Evolutionary conservation across 169 alveolate genomes (phyloP).

Genomic region (Plasmodium ovale): DNA sequence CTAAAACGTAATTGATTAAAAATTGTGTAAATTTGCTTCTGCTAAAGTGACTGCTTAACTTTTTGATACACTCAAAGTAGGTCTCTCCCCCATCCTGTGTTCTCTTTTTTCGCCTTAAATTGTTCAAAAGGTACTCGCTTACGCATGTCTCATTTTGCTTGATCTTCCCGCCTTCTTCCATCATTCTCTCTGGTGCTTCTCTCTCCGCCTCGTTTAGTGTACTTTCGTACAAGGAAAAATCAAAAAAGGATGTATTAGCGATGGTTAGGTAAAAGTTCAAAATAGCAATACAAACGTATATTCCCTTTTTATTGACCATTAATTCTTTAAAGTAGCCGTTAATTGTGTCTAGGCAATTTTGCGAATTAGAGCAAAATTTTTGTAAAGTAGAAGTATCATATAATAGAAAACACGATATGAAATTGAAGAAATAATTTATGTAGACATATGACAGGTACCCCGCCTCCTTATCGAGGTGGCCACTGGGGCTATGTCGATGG

Average conservation of each 20-base stretch:
- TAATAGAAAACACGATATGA: conserved; percentile 42
- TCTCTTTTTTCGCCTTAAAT: conserved; percentile 5
- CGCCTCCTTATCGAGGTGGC: conserved; percentile 43
- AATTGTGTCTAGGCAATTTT: conserved; percentile 33
- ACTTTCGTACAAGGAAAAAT: conserved; percentile 60
- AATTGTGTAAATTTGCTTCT: conserved; percentile 38
- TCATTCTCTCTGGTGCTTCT: too few relatives aligned
- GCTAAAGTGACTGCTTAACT: conserved; percentile 32
- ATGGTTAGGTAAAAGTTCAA: conserved; percentile 52
- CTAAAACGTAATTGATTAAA: conserved; percentile 39
- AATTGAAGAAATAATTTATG: conserved; percentile 46
- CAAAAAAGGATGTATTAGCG: conserved; percentile 50
- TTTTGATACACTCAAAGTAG: conserved; percentile 47
- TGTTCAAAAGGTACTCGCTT: neutral
- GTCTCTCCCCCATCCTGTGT: conserved; percentile 3
- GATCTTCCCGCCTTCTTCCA: neutral
- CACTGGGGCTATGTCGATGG: too few relatives aligned
- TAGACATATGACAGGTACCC: conserved; percentile 64
- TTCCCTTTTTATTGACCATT: conserved; percentile 28
- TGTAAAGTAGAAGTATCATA: conserved; percentile 36
- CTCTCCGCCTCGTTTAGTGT: conserved; percentile 1
- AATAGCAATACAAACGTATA: conserved; percentile 21
- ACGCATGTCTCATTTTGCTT: neutral
- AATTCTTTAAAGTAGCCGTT: conserved; percentile 32
- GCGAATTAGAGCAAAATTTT: conserved; percentile 51